Conservation (phyloP, 2,329 filamentous ascomycete genomes). For the Cytospora chrysosperma region DNA sequence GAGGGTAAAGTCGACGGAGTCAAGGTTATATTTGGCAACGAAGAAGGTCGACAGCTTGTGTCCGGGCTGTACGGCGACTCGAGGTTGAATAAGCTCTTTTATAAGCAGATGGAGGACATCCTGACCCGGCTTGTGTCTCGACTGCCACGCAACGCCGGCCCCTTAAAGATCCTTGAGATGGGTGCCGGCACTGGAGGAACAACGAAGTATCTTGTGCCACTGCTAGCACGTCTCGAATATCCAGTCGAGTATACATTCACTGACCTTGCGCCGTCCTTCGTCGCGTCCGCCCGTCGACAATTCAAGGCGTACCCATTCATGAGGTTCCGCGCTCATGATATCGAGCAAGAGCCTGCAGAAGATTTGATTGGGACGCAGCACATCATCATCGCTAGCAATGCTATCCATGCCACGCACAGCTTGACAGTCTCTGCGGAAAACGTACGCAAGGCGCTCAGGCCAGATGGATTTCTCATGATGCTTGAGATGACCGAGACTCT, state of each 20-base stretch:
- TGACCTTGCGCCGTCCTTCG: conserved; percentile 37
- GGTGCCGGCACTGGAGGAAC: conserved; percentile 37
- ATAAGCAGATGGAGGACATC: background rate
- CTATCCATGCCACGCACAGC: conserved; percentile 35
- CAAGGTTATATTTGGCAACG: conserved; percentile 26
- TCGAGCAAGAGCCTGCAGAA: conserved; percentile 28
- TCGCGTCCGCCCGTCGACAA: conserved; percentile 31
- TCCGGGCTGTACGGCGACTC: conserved; percentile 1
- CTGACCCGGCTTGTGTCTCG: background rate
- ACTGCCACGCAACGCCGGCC: too few species aligned
- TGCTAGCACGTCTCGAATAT: conserved; percentile 30
- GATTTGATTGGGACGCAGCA: conserved; percentile 31
- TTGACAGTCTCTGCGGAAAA: conserved; percentile 27
- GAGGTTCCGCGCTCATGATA: conserved; percentile 32
- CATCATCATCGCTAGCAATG: conserved; percentile 36
- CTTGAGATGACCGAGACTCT: conserved; percentile 35
- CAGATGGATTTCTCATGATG: conserved; percentile 36
- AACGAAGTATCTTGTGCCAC: conserved; percentile 26
- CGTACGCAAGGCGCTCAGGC: conserved; percentile 30
- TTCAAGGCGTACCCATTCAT: conserved; percentile 31
- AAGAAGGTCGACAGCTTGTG: background rate
- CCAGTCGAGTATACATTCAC: conserved; percentile 41
- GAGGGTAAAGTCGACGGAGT: conserved; percentile 22
- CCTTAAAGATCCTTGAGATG: conserved; percentile 35
- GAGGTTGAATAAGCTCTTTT: background rate